Evolutionary conservation across 2,329 filamentous ascomycete species (phyloP), one percentile per base, ranked within the genome.

Genomic region (Fusarium sublunatum): DNA sequence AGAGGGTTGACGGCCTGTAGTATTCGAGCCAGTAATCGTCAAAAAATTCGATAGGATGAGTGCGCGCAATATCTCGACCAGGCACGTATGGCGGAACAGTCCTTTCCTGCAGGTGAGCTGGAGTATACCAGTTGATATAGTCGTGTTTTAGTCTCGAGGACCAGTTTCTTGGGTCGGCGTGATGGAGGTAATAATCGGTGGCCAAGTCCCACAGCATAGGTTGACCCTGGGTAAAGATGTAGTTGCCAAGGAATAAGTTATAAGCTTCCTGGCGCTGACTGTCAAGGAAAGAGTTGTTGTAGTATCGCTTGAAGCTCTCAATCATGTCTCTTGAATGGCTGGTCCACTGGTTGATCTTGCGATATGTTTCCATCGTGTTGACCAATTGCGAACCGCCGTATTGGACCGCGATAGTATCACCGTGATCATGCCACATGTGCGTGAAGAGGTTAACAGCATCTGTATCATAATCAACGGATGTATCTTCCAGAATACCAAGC

Each of bases 21-120:
- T 97, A 98, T 74, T 99, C 95, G 7, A 95, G 82, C 95, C 95
- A 99, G 76, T 97, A 99, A 75, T 98, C 93, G 72, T 98, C 94
- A 58, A 92, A 92, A 58, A 85, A 87, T 4, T 82, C 79, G 4
- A 90, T 77, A 7, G 80, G 79, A 60, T 81, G 83, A 26, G 74
- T 73, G 11, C 67, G 65, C 7, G 73, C 65, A 22, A 79, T 75
- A 32, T 76, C 74, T 4, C 77, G 77, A 34, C 75, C 69, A 59
- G 69, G 74, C 7, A 77, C 72, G 28, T 74, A 76, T 10, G 83
- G 81, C 5, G 88, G 87, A 39, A 91, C 69, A 13, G 50, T 72
- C 39, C 88, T 83, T 35, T 87, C 81, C 65, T 90, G 81, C 11
- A 99, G 83, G 72, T 91, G 81, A 38, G 86, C 82, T 0, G 91